Evolutionary conservation across 208 protist genomes (phyloP), one percentile per base, ranked within the genome.

Genomic region (Trypanosoma theileri): DNA sequence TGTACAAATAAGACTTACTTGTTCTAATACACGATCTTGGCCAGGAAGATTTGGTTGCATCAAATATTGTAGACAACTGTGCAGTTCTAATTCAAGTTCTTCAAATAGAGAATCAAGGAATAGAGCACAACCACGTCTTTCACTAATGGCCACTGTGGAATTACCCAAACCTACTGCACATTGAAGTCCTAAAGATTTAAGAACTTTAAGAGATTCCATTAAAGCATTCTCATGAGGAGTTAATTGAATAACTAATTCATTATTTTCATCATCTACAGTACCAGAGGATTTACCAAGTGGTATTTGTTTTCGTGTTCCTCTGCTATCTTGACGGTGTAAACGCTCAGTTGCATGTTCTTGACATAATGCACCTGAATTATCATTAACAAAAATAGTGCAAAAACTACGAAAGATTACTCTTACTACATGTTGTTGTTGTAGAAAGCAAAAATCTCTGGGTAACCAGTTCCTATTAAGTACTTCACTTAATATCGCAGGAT

Each of bases 381-480:
- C n/a, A 13, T 4, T 13, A 9, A 66, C 55, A 46, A 94, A 94
- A 51, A 94, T 78, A 46, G 78, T 84, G 28, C 80, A 84, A 71
- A 82, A 85, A 6, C 59, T 45, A 55, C 53, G 40, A 66, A 94
- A 81, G 24, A 94, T 64, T 13, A 77, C 77, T 13, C 75, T 64
- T n/a, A 80, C 69, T 1, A 83, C 72, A 19, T 70, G 56, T 28
- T 83, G 56, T 24, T 84, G 65, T 31, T 79, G 63, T 19, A 94
- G 71, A 45, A 85, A 80, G 42, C 75, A 72, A 45, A 94, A 79
- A 52, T 91, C 88, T 44, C 79, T 67, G 12, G 88, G 79, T 22
- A 60, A 51, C 88, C 88, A 94, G 3, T 65, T 55, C n/a, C 84
- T 78, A 58, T 85, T 71, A 0, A 91, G 79, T 3, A 89, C 78